Evolutionary conservation across 495 filamentous ascomycete species (phyloP).

Genomic region (Annulohypoxylon nitens): DNA sequence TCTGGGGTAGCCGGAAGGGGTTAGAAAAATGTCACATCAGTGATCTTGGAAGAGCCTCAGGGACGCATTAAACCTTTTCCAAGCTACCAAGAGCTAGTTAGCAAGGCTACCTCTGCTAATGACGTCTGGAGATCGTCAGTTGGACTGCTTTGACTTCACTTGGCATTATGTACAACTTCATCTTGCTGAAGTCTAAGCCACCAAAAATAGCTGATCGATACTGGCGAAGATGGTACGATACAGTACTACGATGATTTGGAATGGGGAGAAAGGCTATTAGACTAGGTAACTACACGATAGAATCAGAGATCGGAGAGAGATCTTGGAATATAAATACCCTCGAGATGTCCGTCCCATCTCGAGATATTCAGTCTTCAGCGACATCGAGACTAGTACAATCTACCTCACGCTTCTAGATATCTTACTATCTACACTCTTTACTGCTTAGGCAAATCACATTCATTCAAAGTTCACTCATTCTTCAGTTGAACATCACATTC

Average conservation of each 20-base stretch:
- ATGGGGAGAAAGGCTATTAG: not conserved
- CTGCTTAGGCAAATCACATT: conserved; percentile 14
- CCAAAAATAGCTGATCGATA: not conserved
- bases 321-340: conserved; percentile 24
- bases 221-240: not conserved
- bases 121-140: not conserved
- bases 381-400: not conserved
- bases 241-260: not conserved
- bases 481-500: conserved; percentile 1
- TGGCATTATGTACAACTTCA: not conserved
- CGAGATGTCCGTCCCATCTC: not conserved
- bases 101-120: not conserved
- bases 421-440: conserved; percentile 36
- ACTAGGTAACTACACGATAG: not conserved
- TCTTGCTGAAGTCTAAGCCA: not conserved
- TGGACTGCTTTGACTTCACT: not conserved
- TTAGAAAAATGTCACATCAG: conserved; percentile 28
- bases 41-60: conserved; percentile 11
- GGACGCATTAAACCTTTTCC: not conserved
- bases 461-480: conserved; percentile 10
- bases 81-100: not conserved
- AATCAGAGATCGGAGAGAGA: no score
- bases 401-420: not conserved
- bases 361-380: not conserved
- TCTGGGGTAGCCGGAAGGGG: not conserved